Evolutionary conservation across 192 early-diverging fungal genomes (phyloP), one percentile per base, ranked within the genome.

Genomic region (Linnemannia zychae): DNA sequence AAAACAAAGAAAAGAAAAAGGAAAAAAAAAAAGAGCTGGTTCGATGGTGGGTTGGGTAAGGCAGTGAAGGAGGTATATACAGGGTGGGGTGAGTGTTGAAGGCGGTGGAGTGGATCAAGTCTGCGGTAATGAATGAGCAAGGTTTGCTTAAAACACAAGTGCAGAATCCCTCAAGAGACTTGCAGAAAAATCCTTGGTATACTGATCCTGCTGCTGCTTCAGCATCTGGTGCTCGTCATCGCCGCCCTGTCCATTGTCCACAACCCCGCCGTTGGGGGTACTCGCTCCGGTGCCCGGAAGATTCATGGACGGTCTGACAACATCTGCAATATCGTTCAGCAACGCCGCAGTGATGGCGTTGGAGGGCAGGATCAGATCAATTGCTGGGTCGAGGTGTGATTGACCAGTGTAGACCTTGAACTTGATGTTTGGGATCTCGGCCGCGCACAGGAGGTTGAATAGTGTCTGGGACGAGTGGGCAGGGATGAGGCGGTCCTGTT

Each of bases 361-460:
- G 49, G 83, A 76, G 0, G 83, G 83, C 57, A 85, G 46, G 67
- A 85, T 79, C 72, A 85, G 52, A 44, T 85, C 83, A 67, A 85
- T 85, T 7, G 83, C 83, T 7, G 83, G 83, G 37, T 85, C 83
- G 57, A 85, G 48, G 46, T 85, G 77, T 9, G 74, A 67, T 66
- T 79, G 83, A 13, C 83, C 83, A 15, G 77, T 85, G 44, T 85
- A 85, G 24, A 85, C 46, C 77, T 85, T 85, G 69, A 76, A 85
- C 65, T 85, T 85, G 77, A 76, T 85, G 50, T 85, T 85, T 17
- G 77, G 77, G 67, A 85, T 85, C 73, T 85, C 83, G 31, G 83
- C 83, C 40, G 77, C 31, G 31, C 83, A 85, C 6, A 85, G 77
- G 37, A 85, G 34, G 53, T 72, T 71, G 63, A 85, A 85, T 31